A percentile compares a stretch with the other conserved stretches of the same genome.
These are phyloP conservation scores for Vararia minispora DNA, from an alignment of 768 basidiomycete species.

Conservation along the genomic window DNA sequence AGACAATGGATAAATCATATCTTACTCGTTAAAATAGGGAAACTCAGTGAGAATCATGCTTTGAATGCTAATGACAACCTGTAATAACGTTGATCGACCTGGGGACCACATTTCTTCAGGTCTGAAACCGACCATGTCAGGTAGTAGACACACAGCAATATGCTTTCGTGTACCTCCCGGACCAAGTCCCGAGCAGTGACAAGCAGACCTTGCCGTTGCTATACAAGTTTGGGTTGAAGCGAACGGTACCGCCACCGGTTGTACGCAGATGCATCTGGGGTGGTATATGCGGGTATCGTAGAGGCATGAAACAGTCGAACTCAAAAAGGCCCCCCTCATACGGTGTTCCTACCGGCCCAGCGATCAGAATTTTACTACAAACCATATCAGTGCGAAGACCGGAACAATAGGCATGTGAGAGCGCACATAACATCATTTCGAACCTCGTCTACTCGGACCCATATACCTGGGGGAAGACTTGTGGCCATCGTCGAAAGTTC, in stretches of 20 bases:
- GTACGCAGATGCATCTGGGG: slow-evolving; percentile 42
- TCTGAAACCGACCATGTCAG: slow-evolving; percentile 6
- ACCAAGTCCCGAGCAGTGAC: slow-evolving; percentile 45
- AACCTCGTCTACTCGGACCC: slow-evolving; percentile 46
- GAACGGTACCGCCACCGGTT: slow-evolving; percentile 36
- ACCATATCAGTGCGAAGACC: not conserved
- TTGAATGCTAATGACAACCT: slow-evolving; percentile 47
- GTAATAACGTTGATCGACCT: slow-evolving; percentile 39
- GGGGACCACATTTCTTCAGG: slow-evolving; percentile 37
- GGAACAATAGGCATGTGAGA: not conserved
- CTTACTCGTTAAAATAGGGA: slow-evolving; percentile 49
- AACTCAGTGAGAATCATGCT: slow-evolving; percentile 46
- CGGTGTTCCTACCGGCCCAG: slow-evolving; percentile 56
- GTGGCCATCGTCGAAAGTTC: slow-evolving; percentile 48
- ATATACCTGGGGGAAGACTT: slow-evolving; percentile 43
- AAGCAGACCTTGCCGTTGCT: slow-evolving; percentile 39
- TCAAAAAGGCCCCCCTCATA: slow-evolving; percentile 59
- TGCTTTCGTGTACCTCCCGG: slow-evolving; percentile 26
- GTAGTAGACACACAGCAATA: not conserved
- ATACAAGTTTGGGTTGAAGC: slow-evolving; percentile 50
- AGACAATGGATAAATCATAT: slow-evolving; percentile 3
- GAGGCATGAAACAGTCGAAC: slow-evolving; percentile 47
- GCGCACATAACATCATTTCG: slow-evolving; percentile 45
- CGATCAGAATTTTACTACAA: slow-evolving; percentile 42
- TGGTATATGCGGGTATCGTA: slow-evolving; percentile 36